Base-by-base conservation (phyloP, 2,329 filamentous ascomycete genomes). In the Colletotrichum eleusines region DNA sequence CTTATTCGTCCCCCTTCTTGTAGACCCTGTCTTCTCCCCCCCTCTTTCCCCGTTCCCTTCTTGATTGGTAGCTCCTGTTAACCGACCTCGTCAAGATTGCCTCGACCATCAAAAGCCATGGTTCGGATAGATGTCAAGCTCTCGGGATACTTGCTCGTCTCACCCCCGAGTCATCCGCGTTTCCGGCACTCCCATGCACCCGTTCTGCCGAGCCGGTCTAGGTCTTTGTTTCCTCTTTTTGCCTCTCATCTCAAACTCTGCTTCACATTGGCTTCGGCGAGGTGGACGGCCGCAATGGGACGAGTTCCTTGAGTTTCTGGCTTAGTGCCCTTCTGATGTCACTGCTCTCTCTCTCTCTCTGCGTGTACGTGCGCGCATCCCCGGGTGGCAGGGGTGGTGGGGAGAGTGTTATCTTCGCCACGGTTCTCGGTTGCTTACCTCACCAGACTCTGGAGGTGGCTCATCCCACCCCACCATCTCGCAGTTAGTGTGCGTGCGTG, bases 401-500 rank as follows among this genome's bases (percentile, higher is more conserved):
- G 50, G 26, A 16, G 16, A 5, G 14, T 16, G 6, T 0, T 18
- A n/a, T 14, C 5, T 11, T n/a, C n/a, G n/a, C n/a, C n/a, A n/a
- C n/a, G 50, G 23, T 55, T 48, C 67, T 42, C 40, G 58, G 16
- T 50, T 53, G 59, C 59, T 63, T 68, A 18, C 64, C 69, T 46
- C 55, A 40, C 48, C 55, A 40, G 16, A 1, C 5, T 46, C 7
- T 44, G 46, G 12, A 28, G 18, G 63, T 48, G 33, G 48, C 50
- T 63, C 42, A 33, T 12, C 26, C 42, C 42, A 57, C 50, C 57
- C 68, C 44, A 44, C 48, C 44, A 38, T 33, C 33, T 69, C 26
- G 26, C 26, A 26, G 26, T 28, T 48, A 40, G 50, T 28, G 57
- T 35, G 44, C 23, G 44, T 46, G 26, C 26, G 50, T 18, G 31